These are phyloP conservation scores for Hypoxylon subgilvum DNA, from an alignment of 495 filamentous ascomycete genomes.

Conservation along the genomic window DNA sequence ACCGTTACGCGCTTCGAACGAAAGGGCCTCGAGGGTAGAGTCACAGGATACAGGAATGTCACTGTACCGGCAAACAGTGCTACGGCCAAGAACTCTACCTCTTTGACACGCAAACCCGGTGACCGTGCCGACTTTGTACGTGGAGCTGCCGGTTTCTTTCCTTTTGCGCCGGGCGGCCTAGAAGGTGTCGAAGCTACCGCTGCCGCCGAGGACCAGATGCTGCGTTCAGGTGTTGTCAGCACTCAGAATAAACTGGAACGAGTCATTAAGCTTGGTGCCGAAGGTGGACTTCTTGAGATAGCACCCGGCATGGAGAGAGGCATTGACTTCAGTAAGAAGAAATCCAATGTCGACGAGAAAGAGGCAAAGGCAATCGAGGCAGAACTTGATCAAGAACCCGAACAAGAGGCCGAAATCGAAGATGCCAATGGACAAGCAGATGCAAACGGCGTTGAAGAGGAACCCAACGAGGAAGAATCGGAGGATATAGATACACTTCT, in stretches of 20 bases:
- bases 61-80: conserved; percentile 89
- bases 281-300: conserved; percentile 79
- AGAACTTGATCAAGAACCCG: conserved; percentile 72
- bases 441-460: conserved; percentile 44
- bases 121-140: conserved; percentile 89
- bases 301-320: conserved; percentile 85
- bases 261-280: conserved; percentile 78
- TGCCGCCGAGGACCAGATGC: conserved; percentile 70
- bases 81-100: conserved; percentile 96
- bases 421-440: conserved; percentile 54
- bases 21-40: conserved; percentile 89
- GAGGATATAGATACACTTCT: conserved; percentile 92
- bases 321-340: conserved; percentile 71
- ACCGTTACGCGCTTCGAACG: conserved; percentile 90
- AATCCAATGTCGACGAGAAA: conserved; percentile 58
- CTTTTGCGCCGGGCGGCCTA: conserved; percentile 90
- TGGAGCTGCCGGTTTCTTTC: conserved; percentile 94
- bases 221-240: conserved; percentile 44
- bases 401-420: conserved; percentile 46
- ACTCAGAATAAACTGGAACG: conserved; percentile 67
- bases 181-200: conserved; percentile 85
- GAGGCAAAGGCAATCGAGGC: conserved; percentile 74
- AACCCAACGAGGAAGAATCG: conserved; percentile 54
- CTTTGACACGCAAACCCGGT: conserved; percentile 84
- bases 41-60: conserved; percentile 93